Base-by-base conservation (phyloP, 2,329 filamentous ascomycete genomes). In the Verticillium nonalfalfae region DNA sequence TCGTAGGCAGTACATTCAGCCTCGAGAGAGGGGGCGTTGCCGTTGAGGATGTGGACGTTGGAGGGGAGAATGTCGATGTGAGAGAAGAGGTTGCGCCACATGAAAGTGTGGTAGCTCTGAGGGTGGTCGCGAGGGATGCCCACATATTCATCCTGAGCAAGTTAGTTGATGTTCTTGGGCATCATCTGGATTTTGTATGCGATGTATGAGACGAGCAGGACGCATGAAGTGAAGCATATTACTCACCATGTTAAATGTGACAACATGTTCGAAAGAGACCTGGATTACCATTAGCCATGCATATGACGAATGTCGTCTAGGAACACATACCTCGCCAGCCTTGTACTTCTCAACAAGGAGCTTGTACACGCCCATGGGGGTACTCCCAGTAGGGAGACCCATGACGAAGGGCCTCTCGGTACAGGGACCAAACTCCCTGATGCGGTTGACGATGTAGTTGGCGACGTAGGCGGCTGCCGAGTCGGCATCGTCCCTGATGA, bases 1-100 rank as follows among this genome's bases (percentile, higher is more conserved):
- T 96, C 91, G 71, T 94, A 96, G 56, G 85, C 84, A 56, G 89
- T 84, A 71, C 91, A 94, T 75, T 95, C 91, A 50, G 85, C 86
- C 66, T 88, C 86, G 2, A 92, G 84, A 71, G 91, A 90, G 14
- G 83, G 77, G 0, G 90, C 90, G 71, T 93, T 94, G 69, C 91
- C 91, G 71, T 94, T 86, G 45, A 94, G 84, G 69, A 95, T 92
- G 76, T 96, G 88, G 72, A 95, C 91, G 73, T 94, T 93, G 70
- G 84, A 83, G 5, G 91, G 91, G 66, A 87, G 84, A 68, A 95
- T 88, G 71, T 96, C 90, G 68, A 95, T 88, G 68, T 86, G 91
- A 54, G 89, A 91, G 81, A 96, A 96, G 81, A 96, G 92, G 77
- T 95, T 84, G 76, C 90, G 91, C 84, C 93, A 96, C 91, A 96